Evolutionary conservation across 805 yeast genomes (phyloP).

Genomic region (Priceomyces melissophilus): DNA sequence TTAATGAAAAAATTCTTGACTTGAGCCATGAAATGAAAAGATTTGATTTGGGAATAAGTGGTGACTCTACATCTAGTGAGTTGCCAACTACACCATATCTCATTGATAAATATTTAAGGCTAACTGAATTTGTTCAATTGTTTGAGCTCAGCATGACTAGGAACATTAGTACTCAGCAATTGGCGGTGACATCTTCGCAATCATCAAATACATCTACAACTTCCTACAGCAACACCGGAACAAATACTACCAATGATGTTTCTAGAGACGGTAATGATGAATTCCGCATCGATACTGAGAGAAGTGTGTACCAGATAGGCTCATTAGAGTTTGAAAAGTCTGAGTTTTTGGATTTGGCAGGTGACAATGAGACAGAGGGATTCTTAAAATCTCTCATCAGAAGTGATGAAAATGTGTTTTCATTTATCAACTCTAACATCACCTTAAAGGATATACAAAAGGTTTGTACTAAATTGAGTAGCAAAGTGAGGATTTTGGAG

Average conservation of each 20-base stretch:
- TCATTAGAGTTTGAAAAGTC: conserved; percentile 49
- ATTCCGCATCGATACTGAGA: conserved; percentile 20
- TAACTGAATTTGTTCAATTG: conserved; percentile 55
- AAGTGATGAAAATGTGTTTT: conserved; percentile 29
- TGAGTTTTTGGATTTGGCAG: conserved; percentile 41
- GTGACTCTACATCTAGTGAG: conserved; percentile 48
- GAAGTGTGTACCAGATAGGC: conserved; percentile 42
- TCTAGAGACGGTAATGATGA: conserved; percentile 13
- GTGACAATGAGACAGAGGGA: conserved; percentile 52
- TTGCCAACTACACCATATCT: conserved; percentile 66
- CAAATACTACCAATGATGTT: conserved; percentile 2
- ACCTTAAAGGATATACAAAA: conserved; percentile 42
- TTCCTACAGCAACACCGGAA: conserved; percentile 5
- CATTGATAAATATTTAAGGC: conserved; percentile 61
- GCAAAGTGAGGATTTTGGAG: conserved; percentile 28
- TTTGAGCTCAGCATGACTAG: conserved; percentile 22
- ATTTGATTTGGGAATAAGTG: conserved; percentile 55
- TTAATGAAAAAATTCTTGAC: conserved; percentile 54
- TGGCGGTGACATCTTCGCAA: conserved; percentile 6
- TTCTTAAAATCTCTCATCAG: conserved; percentile 44
- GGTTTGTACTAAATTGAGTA: conserved; percentile 31
- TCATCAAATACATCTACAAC: conserved; percentile 9
- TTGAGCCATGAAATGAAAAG: conserved; percentile 55
- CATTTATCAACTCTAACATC: conserved; percentile 41
- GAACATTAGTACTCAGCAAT: background rate